Conservation (phyloP, 2,329 filamentous ascomycete genomes). For the Aspergillus vadensis region DNA sequence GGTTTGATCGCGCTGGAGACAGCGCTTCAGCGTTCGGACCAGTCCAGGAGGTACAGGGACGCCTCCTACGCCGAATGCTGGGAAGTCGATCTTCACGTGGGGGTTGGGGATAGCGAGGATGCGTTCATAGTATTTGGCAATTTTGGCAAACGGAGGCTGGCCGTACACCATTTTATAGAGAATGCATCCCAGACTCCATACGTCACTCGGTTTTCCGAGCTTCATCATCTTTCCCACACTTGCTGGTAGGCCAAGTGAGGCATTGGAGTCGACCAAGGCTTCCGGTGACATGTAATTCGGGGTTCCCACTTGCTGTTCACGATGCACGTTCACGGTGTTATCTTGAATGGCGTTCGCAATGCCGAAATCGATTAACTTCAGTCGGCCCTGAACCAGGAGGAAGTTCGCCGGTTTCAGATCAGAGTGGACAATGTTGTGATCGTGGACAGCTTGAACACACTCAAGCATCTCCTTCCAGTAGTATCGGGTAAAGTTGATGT, state of each 20-base stretch:
- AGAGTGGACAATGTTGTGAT: constrained; percentile 90
- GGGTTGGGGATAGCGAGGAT: constrained; percentile 61
- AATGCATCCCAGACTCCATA: constrained; percentile 96
- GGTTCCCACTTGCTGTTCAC: constrained; percentile 91
- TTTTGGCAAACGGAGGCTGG: constrained; percentile 91
- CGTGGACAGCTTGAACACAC: constrained; percentile 86
- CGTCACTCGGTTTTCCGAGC: constrained; percentile 90
- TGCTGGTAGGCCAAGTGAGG: constrained; percentile 53
- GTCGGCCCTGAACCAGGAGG: constrained; percentile 80
- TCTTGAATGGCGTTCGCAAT: constrained; percentile 98
- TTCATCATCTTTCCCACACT: constrained; percentile 77
- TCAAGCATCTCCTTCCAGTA: constrained; percentile 99
- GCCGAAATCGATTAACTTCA: constrained; percentile 98
- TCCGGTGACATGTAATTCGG: constrained; percentile 99
- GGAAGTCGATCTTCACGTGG: constrained; percentile 51
- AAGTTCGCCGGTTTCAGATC: constrained; percentile 98
- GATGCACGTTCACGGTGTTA: constrained; percentile 95
- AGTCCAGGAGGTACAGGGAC: constrained; percentile 57
- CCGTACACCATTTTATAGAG: constrained; percentile 98
- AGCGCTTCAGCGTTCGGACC: constrained; percentile 58
- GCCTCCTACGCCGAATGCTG: constrained; percentile 48
- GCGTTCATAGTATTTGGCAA: constrained; percentile 80
- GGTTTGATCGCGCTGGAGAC: constrained; percentile 60
- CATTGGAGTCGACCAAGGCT: constrained; percentile 84
- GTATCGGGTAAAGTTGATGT: constrained; percentile 89